Evolutionary conservation across 257 asterid genomes (phyloP), one percentile per base, ranked within the genome.

Genomic region (Parsonsia alboflavescens): DNA sequence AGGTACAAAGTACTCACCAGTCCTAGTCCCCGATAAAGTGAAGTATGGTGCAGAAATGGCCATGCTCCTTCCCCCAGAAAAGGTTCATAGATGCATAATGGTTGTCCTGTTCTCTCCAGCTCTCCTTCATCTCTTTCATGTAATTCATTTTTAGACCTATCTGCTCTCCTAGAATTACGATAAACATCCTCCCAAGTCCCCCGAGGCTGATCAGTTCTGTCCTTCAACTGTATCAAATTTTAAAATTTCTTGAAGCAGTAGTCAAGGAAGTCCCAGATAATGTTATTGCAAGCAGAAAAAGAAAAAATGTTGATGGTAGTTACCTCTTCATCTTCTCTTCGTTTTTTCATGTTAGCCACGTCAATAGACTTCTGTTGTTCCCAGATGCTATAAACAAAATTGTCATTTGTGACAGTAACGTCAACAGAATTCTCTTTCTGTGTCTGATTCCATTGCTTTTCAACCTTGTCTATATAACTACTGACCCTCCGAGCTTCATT

Each of bases 71-170:
- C 89, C 69, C 98, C 99, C 73, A 82, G 83, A 82, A 83, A 92
- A 42, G 99, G 98, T 83, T 95, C 99, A 59, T 95, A 95, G 22
- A 95, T 95, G 84, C 91, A 86, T 53, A 95, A 82, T 9, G 98
- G 96, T 76, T 95, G 99, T 66, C 96, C 98, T 0, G 96, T 92
- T 82, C 99, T 95, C 79, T 87, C 98, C 61, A 95, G 96, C 81
- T 95, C 99, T 67, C 94, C 98, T 63, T 91, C 99, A 76, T 92
- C 98, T 84, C 98, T 89, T 84, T 93, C 99, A 63, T 87, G 99
- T 84, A 91, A 86, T 19, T 85, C 88, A 39, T 80, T 85, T 76
- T 75, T 85, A 44, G 90, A 75, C 68, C 91, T 89, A 74, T 93
- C 98, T 56, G 82, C 88, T 84, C 92, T 88, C 81, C 93, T 87